phyloP scores from a whole-genome alignment of 2,329 filamentous ascomycete species.

The Aspergillus spinulosporus region DNA sequence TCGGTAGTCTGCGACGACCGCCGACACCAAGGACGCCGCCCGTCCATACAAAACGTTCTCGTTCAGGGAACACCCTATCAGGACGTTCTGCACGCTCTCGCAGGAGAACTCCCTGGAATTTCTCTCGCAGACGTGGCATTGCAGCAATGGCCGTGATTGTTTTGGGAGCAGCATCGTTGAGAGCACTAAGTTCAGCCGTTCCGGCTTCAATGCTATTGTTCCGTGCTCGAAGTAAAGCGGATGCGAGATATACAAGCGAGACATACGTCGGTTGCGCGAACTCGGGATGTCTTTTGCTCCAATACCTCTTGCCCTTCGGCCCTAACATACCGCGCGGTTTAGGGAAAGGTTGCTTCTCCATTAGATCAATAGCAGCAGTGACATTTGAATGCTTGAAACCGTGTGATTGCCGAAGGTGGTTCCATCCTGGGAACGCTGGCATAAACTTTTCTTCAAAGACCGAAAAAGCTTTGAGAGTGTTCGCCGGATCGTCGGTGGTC shows the following conservation, averaged over 20 bases:
- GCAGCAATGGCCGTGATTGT: slow-evolving; percentile 39
- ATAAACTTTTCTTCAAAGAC: slow-evolving; percentile 78
- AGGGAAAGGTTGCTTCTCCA: slow-evolving; percentile 30
- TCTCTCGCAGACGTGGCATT: slow-evolving; percentile 44
- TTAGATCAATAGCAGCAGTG: slow-evolving; percentile 31
- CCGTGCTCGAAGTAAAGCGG: slow-evolving; percentile 41
- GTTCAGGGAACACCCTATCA: slow-evolving; percentile 20
- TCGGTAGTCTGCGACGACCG: slow-evolving; percentile 22
- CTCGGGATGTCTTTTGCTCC: slow-evolving; percentile 40
- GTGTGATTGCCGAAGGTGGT: slow-evolving; percentile 36
- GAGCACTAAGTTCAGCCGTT: slow-evolving; percentile 28
- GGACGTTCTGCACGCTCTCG: slow-evolving; percentile 32
- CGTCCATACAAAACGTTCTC: slow-evolving; percentile 35
- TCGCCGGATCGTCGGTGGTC: slow-evolving; percentile 56
- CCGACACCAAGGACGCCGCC: slow-evolving; percentile 35
- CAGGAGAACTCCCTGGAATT: slow-evolving; percentile 43
- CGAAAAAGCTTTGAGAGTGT: slow-evolving; percentile 62
- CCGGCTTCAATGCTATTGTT: slow-evolving; percentile 38
- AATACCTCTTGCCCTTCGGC: slow-evolving; percentile 34
- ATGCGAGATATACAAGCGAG: slow-evolving; percentile 46
- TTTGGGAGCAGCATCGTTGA: slow-evolving; percentile 35
- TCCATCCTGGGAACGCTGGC: slow-evolving; percentile 75
- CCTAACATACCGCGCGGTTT: slow-evolving; percentile 32
- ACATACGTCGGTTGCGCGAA: slow-evolving; percentile 47
- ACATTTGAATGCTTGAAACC: slow-evolving; percentile 32